Evolutionary conservation across 176 grass and related monocot genomes (phyloP).

Genomic region (Thalia dealbata): DNA sequence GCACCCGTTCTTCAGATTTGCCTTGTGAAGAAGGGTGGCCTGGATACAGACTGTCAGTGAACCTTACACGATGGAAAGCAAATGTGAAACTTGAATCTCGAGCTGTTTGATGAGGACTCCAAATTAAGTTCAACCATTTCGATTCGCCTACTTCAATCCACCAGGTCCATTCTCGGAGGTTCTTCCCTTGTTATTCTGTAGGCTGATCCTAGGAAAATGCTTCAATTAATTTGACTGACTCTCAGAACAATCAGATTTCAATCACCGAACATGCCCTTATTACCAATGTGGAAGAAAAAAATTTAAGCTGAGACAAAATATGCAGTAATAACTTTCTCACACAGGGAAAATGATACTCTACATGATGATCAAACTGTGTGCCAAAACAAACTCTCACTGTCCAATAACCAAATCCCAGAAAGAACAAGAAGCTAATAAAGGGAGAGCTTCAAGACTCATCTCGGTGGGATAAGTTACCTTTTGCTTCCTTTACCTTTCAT

Average conservation of each 20-base stretch:
- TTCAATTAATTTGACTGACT: too few species aligned
- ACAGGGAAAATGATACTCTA: neutral
- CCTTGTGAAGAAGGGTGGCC: neutral
- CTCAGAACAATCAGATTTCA: too few species aligned
- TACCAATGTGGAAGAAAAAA: too few species aligned
- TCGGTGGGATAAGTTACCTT: neutral
- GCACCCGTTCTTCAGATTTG: neutral
- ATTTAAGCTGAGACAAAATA: too few species aligned
- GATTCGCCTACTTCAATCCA: too few species aligned
- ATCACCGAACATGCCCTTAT: neutral
- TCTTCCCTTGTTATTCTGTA: too few species aligned
- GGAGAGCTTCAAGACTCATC: neutral
- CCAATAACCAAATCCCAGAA: neutral
- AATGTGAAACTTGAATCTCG: neutral
- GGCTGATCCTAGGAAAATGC: too few species aligned
- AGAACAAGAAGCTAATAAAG: neutral
- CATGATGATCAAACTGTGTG: neutral
- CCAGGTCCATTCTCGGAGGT: too few species aligned
- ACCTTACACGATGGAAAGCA: neutral
- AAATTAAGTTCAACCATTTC: too few species aligned
- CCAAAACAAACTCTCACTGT: neutral
- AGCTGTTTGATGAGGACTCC: too few species aligned
- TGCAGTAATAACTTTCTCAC: neutral
- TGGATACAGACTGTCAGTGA: neutral
- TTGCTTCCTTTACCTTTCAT: neutral